These are phyloP conservation scores for Abelmoschus esculentus DNA, from an alignment of 345 rosid genomes.

Conservation along the genomic window DNA sequence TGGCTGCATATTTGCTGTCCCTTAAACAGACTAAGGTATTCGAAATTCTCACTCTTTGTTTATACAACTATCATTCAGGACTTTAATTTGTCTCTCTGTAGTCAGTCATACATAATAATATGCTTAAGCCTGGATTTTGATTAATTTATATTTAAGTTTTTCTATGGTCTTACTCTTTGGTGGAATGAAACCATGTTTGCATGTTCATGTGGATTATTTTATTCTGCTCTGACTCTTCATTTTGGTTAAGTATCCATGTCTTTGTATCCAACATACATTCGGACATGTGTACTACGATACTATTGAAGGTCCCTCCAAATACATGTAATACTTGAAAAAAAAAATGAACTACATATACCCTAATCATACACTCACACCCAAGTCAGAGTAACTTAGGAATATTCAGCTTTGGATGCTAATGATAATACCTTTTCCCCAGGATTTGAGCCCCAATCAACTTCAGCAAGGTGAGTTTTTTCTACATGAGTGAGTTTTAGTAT, in stretches of 20 bases:
- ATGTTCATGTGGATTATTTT: not conserved
- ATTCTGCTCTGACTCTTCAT: not conserved
- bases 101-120: not conserved
- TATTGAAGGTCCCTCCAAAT: not conserved
- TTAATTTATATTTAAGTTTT: not conserved
- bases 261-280: not conserved
- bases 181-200: not conserved
- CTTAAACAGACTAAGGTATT: conserved; percentile 82
- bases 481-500: not conserved
- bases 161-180: not conserved
- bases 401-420: not conserved
- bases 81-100: not conserved
- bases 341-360: not conserved
- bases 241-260: not conserved
- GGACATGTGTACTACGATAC: not conserved
- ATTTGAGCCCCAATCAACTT: conserved; percentile 80
- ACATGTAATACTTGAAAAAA: not conserved
- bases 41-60: not conserved
- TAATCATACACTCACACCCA: not conserved
- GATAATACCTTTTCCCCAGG: conserved; percentile 31
- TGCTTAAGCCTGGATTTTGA: not conserved
- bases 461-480: conserved; percentile 64
- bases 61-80: not conserved
- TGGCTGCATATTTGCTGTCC: conserved; percentile 81
- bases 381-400: not conserved